phyloP scores from a whole-genome alignment of 23 red algal species.

The Chondrus crispus region DNA sequence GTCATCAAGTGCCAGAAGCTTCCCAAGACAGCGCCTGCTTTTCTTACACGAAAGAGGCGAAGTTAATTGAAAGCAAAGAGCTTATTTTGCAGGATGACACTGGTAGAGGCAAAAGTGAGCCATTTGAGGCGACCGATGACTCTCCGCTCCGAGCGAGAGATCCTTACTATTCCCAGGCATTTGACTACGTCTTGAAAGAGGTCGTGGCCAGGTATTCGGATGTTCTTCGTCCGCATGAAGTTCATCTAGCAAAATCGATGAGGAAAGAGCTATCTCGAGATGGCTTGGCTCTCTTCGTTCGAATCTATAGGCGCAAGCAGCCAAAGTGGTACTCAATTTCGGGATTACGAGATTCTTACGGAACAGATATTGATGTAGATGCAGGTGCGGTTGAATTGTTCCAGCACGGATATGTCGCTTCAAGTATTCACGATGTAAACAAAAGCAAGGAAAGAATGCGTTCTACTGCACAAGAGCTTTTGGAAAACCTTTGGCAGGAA shows the following conservation, averaged over 20 bases:
- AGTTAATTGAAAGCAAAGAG: too few relatives aligned
- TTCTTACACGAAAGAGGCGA: not conserved
- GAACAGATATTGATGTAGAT: not conserved
- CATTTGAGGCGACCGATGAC: too few relatives aligned
- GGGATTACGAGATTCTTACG: conserved; percentile 15
- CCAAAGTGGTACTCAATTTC: conserved; percentile 37
- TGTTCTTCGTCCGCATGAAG: conserved; percentile 11
- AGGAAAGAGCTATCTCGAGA: conserved; percentile 6
- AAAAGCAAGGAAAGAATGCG: not conserved
- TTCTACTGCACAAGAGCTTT: conserved; percentile 19
- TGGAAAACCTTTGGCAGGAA: not conserved
- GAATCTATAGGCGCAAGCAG: conserved; percentile 48
- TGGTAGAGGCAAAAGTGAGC: too few relatives aligned
- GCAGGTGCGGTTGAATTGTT: conserved; percentile 4
- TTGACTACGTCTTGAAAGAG: conserved; percentile 39
- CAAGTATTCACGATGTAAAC: not conserved
- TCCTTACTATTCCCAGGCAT: conserved; percentile 33
- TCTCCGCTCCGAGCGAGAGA: too few relatives aligned
- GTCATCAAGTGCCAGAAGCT: too few relatives aligned
- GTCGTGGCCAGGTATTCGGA: conserved; percentile 21
- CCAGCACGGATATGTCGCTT: not conserved
- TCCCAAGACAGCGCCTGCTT: not conserved
- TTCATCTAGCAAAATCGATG: conserved; percentile 1
- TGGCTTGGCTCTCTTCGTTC: conserved; percentile 47
- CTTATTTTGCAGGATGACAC: too few relatives aligned